phyloP scores from a whole-genome alignment of 148 eudicot genomes.

The Rheum nobile region DNA sequence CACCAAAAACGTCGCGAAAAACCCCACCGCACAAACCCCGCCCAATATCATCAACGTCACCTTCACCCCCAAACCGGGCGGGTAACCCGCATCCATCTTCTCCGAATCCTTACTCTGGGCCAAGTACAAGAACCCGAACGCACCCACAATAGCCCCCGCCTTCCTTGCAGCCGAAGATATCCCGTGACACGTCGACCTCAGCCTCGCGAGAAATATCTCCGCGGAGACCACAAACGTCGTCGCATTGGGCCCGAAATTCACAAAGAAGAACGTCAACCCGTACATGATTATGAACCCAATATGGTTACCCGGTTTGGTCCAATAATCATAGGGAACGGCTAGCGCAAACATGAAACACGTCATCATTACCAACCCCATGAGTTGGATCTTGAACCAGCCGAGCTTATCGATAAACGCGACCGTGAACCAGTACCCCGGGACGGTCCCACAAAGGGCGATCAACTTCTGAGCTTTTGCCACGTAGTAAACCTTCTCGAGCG shows the following conservation, averaged over 20 bases:
- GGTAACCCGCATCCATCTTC: constrained; percentile 3
- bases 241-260: constrained; percentile 14
- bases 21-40: not conserved
- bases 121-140: constrained; percentile 5
- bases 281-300: constrained; percentile 8
- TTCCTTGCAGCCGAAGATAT: constrained; percentile 14
- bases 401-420: not conserved
- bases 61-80: not conserved
- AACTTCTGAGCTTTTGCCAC: constrained; percentile 5
- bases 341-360: not conserved
- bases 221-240: constrained; percentile 14
- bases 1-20: constrained; percentile 11
- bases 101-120: not conserved
- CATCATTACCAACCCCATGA: not conserved
- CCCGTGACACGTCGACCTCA: constrained; percentile 12
- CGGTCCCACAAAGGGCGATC: constrained; percentile 7
- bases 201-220: constrained; percentile 12
- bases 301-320: not conserved
- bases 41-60: not conserved
- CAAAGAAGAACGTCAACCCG: constrained; percentile 7
- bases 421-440: not conserved
- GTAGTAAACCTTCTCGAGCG: constrained; percentile 1
- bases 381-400: constrained; percentile 1
- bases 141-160: constrained; percentile 11
- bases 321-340: not conserved